Conservation (phyloP, 768 basidiomycete species). For the Leucosporidium creatinivorum region DNA sequence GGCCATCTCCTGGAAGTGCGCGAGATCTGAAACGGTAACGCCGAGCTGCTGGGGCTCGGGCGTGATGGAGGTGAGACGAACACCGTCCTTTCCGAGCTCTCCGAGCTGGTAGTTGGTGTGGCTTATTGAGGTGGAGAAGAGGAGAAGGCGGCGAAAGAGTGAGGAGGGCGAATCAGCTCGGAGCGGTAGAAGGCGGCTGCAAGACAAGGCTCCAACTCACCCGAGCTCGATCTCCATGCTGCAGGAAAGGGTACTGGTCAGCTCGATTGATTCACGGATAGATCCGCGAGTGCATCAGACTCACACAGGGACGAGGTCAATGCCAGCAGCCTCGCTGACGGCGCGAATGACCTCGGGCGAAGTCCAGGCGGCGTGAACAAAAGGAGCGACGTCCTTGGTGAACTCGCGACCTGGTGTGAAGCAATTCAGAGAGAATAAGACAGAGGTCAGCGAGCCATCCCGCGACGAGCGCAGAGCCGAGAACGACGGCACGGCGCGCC, state of each 20-base stretch:
- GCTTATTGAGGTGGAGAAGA: background rate
- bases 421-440: background rate
- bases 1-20: background rate
- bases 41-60: background rate
- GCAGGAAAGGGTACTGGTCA: background rate
- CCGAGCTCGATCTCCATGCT: conserved; percentile 17
- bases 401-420: conserved; percentile 2
- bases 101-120: conserved; percentile 15
- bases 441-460: no score
- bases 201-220: no score
- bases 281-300: background rate
- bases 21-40: background rate
- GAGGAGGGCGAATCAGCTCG: no score
- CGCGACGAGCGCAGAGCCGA: background rate
- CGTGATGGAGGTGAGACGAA: background rate
- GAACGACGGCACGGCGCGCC: background rate
- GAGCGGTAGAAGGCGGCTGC: no score
- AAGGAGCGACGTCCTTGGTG: conserved; percentile 3
- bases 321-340: conserved; percentile 22
- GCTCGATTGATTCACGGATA: background rate
- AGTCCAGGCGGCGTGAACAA: conserved; percentile 15
- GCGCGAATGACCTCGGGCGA: conserved; percentile 14
- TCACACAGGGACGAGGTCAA: conserved; percentile 22
- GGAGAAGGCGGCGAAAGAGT: no score
- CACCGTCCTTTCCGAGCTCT: background rate